These are phyloP conservation scores for Osmozyma mogii DNA, from an alignment of 805 yeast species.

Conservation along the genomic window DNA sequence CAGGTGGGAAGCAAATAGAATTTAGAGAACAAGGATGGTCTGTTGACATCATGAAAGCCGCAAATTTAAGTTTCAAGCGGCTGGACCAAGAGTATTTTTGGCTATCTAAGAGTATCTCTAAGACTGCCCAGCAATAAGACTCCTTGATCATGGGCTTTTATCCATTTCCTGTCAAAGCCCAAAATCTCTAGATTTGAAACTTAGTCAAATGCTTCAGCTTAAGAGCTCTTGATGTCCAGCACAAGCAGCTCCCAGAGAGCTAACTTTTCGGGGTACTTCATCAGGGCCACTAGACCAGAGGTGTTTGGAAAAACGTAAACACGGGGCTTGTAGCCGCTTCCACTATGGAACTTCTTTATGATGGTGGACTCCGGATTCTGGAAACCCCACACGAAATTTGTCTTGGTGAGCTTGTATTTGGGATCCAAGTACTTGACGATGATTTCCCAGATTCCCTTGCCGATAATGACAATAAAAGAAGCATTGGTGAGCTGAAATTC, in stretches of 20 bases:
- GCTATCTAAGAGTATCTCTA: too few relatives aligned
- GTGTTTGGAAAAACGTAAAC: constrained; percentile 64
- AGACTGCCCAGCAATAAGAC: too few relatives aligned
- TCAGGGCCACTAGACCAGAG: constrained; percentile 57
- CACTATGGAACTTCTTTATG: constrained; percentile 12
- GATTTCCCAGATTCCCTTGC: constrained; percentile 70
- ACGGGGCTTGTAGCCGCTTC: constrained; percentile 12
- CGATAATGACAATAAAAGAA: constrained; percentile 47
- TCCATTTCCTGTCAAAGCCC: too few relatives aligned
- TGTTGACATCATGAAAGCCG: too few relatives aligned
- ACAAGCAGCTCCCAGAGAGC: constrained; percentile 43
- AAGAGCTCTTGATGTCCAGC: too few relatives aligned
- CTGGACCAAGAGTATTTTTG: too few relatives aligned
- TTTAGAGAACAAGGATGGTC: too few relatives aligned
- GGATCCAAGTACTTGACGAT: constrained; percentile 31
- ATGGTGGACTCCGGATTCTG: constrained; percentile 12
- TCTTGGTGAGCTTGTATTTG: constrained; percentile 16
- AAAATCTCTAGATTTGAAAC: too few relatives aligned
- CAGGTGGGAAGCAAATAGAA: too few relatives aligned
- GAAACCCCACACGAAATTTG: constrained; percentile 47
- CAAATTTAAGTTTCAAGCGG: too few relatives aligned
- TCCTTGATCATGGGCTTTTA: too few relatives aligned
- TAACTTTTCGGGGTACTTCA: constrained; percentile 38
- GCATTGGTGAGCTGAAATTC: constrained; percentile 37
- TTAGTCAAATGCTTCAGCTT: too few relatives aligned